Conservation (phyloP, 2,329 filamentous ascomycete species). For the Neopestalotiopsis sp. region DNA sequence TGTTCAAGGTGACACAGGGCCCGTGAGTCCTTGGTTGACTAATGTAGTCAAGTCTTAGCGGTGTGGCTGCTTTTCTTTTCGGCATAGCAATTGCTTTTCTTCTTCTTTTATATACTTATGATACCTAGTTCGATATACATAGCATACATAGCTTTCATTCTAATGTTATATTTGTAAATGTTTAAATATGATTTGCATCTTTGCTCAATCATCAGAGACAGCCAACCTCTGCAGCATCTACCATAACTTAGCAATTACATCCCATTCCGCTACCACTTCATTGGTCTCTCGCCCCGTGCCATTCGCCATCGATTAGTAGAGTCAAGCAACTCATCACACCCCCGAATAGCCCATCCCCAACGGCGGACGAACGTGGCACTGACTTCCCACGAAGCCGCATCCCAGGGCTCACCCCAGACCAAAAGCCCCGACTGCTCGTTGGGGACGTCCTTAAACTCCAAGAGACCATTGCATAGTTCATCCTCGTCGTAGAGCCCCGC, state of each 20-base stretch:
- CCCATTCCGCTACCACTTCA: not conserved
- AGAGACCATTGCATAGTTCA: conserved; percentile 16
- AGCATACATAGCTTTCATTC: not conserved
- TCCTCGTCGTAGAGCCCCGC: conserved; percentile 7
- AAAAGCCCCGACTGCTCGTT: conserved; percentile 18
- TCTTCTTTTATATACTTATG: not conserved
- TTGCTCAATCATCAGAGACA: too few species aligned
- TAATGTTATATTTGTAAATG: not conserved
- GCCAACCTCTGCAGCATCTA: too few species aligned
- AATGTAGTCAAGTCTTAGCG: too few species aligned
- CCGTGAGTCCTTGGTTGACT: too few species aligned
- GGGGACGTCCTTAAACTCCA: conserved; percentile 10
- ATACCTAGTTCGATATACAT: not conserved
- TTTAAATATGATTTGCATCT: too few species aligned
- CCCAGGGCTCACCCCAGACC: conserved; percentile 23
- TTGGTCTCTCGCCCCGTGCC: not conserved
- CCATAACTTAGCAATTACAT: too few species aligned
- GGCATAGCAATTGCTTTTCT: not conserved
- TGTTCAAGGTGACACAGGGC: conserved; percentile 48
- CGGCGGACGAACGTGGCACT: conserved; percentile 49
- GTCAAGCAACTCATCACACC: conserved; percentile 42
- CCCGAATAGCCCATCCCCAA: conserved; percentile 45
- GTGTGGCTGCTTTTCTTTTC: not conserved
- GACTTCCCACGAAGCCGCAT: conserved; percentile 51
- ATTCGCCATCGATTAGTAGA: conserved; percentile 42